These are phyloP conservation scores for Russula brevipes DNA, from an alignment of 768 basidiomycete species.

Conservation along the genomic window DNA sequence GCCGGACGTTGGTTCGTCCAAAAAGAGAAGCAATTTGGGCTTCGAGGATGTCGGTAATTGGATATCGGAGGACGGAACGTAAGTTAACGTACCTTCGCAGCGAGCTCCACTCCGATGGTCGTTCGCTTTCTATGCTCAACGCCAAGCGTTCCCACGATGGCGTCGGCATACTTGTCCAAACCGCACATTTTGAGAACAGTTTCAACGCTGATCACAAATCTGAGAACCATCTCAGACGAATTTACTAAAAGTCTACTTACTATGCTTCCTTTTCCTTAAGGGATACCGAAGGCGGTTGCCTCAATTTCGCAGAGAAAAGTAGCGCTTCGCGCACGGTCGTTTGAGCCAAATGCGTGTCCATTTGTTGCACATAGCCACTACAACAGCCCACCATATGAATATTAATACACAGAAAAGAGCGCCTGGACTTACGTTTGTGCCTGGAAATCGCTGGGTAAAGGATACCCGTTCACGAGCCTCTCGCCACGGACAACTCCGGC, in stretches of 20 bases:
- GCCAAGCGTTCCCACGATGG: slow-evolving; percentile 59
- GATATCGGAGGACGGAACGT: too few species aligned
- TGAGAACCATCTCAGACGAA: background rate
- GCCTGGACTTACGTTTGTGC: slow-evolving; percentile 46
- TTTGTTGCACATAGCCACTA: slow-evolving; percentile 83
- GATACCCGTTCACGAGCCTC: slow-evolving; percentile 42
- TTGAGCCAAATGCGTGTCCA: slow-evolving; percentile 71
- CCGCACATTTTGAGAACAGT: slow-evolving; percentile 59
- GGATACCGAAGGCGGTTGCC: slow-evolving; percentile 64
- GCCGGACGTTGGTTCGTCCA: slow-evolving; percentile 86
- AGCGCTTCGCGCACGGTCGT: slow-evolving; percentile 79
- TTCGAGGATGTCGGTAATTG: slow-evolving; percentile 24
- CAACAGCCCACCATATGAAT: background rate
- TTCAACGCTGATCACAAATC: slow-evolving; percentile 39
- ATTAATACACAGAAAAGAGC: slow-evolving; percentile 31
- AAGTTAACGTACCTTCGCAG: slow-evolving; percentile 49
- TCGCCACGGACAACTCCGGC: slow-evolving; percentile 40
- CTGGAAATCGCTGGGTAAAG: slow-evolving; percentile 45
- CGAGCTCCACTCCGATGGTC: slow-evolving; percentile 83
- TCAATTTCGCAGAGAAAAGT: slow-evolving; percentile 70
- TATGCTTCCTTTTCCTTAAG: slow-evolving; percentile 72
- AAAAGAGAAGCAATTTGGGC: slow-evolving; percentile 77
- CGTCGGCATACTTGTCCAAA: slow-evolving; percentile 58
- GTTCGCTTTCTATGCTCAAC: slow-evolving; percentile 75
- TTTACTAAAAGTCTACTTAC: slow-evolving; percentile 37